phyloP scores from a whole-genome alignment of 306 rosid species.

The Vigna unguiculata region DNA sequence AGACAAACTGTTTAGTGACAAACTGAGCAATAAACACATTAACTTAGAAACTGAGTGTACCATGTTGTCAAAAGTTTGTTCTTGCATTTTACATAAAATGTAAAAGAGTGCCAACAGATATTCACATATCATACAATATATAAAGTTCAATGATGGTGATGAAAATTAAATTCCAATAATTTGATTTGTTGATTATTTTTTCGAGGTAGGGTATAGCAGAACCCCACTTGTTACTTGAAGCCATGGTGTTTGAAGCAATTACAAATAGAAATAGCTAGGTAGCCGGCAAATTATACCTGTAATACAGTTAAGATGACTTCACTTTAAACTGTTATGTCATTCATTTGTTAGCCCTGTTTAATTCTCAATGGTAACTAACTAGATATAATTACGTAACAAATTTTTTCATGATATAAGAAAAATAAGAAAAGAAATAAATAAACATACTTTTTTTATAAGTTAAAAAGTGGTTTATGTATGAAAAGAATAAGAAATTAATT shows the following conservation, averaged over 20 bases:
- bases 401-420: too few relatives aligned
- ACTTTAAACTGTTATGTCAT: background rate
- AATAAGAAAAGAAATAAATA: too few relatives aligned
- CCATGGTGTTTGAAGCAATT: background rate
- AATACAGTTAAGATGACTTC: background rate
- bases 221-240: constrained; percentile 5
- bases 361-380: too few relatives aligned
- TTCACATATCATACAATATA: constrained; percentile 1
- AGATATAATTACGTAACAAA: too few relatives aligned
- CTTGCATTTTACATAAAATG: constrained; percentile 1
- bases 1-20: background rate
- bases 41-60: background rate
- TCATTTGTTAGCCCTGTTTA: background rate
- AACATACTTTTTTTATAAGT: too few relatives aligned
- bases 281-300: constrained; percentile 11
- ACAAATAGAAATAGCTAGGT: background rate
- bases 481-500: too few relatives aligned
- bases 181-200: constrained; percentile 4
- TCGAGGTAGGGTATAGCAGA: constrained; percentile 12
- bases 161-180: background rate
- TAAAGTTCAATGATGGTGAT: background rate
- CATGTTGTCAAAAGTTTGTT: background rate
- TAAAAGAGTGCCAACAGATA: constrained; percentile 28
- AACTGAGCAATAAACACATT: background rate
- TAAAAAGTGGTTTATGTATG: too few relatives aligned